Conservation (phyloP, 1,139 yeast species). For the Candida tropicalis region DNA sequence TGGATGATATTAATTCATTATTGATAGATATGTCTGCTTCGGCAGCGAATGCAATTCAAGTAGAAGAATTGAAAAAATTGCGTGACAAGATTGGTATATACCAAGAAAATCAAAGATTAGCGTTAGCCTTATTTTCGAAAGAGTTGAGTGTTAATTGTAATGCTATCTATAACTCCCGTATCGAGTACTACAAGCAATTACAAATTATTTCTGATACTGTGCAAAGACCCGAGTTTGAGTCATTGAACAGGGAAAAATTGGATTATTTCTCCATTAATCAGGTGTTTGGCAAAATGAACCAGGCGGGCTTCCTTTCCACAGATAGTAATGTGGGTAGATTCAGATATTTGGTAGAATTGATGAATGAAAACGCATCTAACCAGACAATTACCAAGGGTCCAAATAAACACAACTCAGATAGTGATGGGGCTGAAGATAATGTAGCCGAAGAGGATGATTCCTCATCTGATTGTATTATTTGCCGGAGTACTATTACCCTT, state of each 20-base stretch:
- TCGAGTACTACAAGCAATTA: constrained; percentile 79
- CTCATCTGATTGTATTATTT: constrained; percentile 69
- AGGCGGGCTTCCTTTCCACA: no score
- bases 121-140: constrained; percentile 41
- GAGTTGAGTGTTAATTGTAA: constrained; percentile 59
- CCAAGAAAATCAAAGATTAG: constrained; percentile 46
- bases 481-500: constrained; percentile 65
- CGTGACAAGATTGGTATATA: constrained; percentile 27
- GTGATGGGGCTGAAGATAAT: constrained; percentile 10
- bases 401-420: constrained; percentile 17
- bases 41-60: constrained; percentile 15
- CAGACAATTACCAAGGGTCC: no score
- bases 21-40: constrained; percentile 13
- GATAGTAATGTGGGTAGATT: constrained; percentile 54
- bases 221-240: constrained; percentile 28
- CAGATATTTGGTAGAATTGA: constrained; percentile 53
- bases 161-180: constrained; percentile 71
- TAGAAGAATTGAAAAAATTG: constrained; percentile 27
- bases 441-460: constrained; percentile 19
- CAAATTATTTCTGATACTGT: constrained; percentile 87
- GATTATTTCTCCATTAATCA: constrained; percentile 3
- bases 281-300: no score
- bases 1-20: neutral
- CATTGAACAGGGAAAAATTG: constrained; percentile 23
- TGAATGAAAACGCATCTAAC: constrained; percentile 19